phyloP scores from a whole-genome alignment of 2,329 filamentous ascomycete genomes.

The Scolecobasidium constrictum region DNA sequence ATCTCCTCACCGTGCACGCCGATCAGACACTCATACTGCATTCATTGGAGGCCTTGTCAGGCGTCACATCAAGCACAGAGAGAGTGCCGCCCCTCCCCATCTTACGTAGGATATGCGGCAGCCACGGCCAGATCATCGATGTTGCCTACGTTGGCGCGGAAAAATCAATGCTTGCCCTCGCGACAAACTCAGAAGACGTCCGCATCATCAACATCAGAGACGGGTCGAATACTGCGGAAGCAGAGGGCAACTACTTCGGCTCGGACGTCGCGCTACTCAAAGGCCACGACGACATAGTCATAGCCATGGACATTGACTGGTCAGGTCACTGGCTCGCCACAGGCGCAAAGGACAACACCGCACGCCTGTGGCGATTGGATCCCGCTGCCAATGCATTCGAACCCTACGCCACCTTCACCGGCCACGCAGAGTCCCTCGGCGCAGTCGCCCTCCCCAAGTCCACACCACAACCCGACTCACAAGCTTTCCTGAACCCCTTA shows the following conservation, averaged over 20 bases:
- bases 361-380: conserved; percentile 81
- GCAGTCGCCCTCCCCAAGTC: conserved; percentile 74
- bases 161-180: conserved; percentile 72
- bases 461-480: conserved; percentile 55
- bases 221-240: conserved; percentile 21
- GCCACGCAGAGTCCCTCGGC: conserved; percentile 87
- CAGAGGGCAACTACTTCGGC: conserved; percentile 60
- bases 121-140: conserved; percentile 96
- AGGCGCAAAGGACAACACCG: conserved; percentile 93
- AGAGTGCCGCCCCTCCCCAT: conserved; percentile 47
- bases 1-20: conserved; percentile 71
- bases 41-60: conserved; percentile 36
- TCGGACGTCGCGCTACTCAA: conserved; percentile 78
- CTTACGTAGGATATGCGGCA: conserved; percentile 78
- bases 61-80: conserved; percentile 26
- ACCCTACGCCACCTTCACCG: conserved; percentile 64
- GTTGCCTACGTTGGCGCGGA: conserved; percentile 75
- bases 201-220: conserved; percentile 63
- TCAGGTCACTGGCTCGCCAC: conserved; percentile 95
- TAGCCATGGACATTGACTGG: conserved; percentile 90
- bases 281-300: conserved; percentile 91
- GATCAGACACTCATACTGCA: conserved; percentile 82
- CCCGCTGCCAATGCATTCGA: conserved; percentile 54
- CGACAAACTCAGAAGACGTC: conserved; percentile 91
- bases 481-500: conserved; percentile 62